These are phyloP conservation scores for Moringa oleifera DNA, from an alignment of 345 rosid species.

Conservation along the genomic window DNA sequence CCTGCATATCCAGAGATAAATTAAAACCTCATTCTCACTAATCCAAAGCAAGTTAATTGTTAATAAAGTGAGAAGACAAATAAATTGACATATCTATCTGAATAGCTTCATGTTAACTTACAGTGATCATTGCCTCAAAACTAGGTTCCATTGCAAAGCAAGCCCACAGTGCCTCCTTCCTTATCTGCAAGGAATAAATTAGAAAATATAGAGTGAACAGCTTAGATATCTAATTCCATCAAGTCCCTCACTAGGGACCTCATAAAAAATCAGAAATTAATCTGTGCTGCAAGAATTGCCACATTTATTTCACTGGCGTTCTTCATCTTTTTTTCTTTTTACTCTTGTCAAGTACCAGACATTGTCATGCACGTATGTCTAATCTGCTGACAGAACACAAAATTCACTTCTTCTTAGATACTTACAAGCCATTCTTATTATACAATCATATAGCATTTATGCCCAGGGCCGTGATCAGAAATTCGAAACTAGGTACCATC, in stretches of 20 bases:
- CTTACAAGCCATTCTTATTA: not conserved
- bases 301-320: too few relatives aligned
- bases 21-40: not conserved
- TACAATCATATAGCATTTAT: not conserved
- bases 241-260: too few relatives aligned
- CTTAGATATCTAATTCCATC: too few relatives aligned
- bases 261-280: too few relatives aligned
- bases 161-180: constrained; percentile 94
- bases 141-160: constrained; percentile 86
- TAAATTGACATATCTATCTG: not conserved
- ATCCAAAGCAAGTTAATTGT: not conserved
- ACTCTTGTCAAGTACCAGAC: not conserved
- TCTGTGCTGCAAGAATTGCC: too few relatives aligned
- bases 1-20: not conserved
- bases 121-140: constrained; percentile 79
- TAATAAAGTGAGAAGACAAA: not conserved
- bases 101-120: constrained; percentile 21
- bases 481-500: not conserved
- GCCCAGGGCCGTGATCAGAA: not conserved
- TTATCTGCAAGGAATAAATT: constrained; percentile 43
- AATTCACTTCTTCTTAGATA: not conserved
- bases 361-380: not conserved
- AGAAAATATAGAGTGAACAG: too few relatives aligned
- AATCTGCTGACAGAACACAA: not conserved
- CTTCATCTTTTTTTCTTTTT: too few relatives aligned